Conservation (phyloP, 148 eudicot species). For the Silene conica region DNA sequence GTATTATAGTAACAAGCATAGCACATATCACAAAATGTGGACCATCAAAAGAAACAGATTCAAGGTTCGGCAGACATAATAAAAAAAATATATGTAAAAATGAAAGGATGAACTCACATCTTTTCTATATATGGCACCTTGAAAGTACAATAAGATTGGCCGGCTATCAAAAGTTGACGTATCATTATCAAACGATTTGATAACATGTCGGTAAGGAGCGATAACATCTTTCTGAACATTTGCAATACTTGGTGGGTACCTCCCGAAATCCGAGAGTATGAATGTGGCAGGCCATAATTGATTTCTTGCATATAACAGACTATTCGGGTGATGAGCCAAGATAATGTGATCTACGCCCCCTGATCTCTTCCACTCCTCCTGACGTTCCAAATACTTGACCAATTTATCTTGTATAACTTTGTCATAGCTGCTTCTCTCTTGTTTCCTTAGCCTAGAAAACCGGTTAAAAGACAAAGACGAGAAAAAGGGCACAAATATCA, state of each 20-base stretch:
- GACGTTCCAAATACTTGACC: slow-evolving; percentile 56
- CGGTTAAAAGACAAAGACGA: slow-evolving; percentile 79
- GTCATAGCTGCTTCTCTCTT: slow-evolving; percentile 45
- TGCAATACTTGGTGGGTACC: slow-evolving; percentile 91
- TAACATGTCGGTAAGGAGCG: slow-evolving; percentile 86
- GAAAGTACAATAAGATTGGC: slow-evolving; percentile 75
- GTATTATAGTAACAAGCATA: not conserved
- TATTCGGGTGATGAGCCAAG: slow-evolving; percentile 93
- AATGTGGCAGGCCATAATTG: slow-evolving; percentile 86
- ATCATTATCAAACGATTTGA: slow-evolving; percentile 58
- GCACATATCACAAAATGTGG: not conserved
- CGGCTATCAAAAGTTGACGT: slow-evolving; percentile 74
- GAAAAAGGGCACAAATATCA: slow-evolving; percentile 88
- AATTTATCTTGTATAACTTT: slow-evolving; percentile 60
- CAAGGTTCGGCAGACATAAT: not conserved
- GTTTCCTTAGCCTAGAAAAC: slow-evolving; percentile 46
- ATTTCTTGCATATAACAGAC: slow-evolving; percentile 74
- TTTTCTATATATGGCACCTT: slow-evolving; percentile 91
- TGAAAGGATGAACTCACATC: slow-evolving; percentile 54
- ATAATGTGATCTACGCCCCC: slow-evolving; percentile 84
- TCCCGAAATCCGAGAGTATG: slow-evolving; percentile 90
- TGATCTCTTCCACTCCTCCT: slow-evolving; percentile 85
- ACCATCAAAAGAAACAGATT: not conserved
- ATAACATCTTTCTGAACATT: slow-evolving; percentile 92
- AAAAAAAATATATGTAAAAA: not conserved